These are phyloP conservation scores for Lachnellula occidentalis DNA, from an alignment of 2,329 filamentous ascomycete genomes.

Conservation along the genomic window DNA sequence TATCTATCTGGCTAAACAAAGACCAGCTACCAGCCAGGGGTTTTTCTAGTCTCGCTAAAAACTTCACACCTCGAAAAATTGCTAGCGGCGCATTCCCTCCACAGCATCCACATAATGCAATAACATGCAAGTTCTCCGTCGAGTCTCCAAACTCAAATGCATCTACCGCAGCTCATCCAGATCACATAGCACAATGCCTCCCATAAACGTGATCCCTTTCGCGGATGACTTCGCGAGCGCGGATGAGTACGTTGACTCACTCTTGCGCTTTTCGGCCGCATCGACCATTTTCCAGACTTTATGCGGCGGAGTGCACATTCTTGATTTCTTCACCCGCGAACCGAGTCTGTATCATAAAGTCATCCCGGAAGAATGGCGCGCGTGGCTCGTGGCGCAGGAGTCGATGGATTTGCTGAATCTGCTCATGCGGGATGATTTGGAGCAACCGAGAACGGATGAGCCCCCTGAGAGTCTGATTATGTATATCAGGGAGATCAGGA, in stretches of 20 bases:
- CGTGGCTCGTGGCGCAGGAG: constrained; percentile 66
- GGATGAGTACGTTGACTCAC: constrained; percentile 72
- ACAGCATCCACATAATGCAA: background rate
- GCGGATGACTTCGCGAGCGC: constrained; percentile 52
- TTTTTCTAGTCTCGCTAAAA: background rate
- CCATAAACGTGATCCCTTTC: constrained; percentile 24
- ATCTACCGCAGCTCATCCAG: background rate
- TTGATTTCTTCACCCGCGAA: constrained; percentile 88
- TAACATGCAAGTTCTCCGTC: constrained; percentile 3
- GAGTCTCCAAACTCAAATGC: background rate
- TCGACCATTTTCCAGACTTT: constrained; percentile 77
- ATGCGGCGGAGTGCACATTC: constrained; percentile 94
- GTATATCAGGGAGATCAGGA: constrained; percentile 68
- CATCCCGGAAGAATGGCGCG: constrained; percentile 74
- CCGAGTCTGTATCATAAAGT: constrained; percentile 76
- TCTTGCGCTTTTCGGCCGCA: constrained; percentile 70
- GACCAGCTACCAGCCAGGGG: background rate
- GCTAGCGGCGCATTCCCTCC: background rate
- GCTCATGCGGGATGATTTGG: constrained; percentile 71
- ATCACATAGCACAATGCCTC: constrained; percentile 21
- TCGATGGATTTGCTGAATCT: constrained; percentile 75
- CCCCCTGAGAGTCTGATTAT: constrained; percentile 50
- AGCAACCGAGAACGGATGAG: constrained; percentile 22
- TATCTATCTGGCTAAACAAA: background rate
- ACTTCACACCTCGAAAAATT: background rate